These are phyloP conservation scores for Candida sphagnicola DNA, from an alignment of 805 yeast species.

Conservation along the genomic window DNA sequence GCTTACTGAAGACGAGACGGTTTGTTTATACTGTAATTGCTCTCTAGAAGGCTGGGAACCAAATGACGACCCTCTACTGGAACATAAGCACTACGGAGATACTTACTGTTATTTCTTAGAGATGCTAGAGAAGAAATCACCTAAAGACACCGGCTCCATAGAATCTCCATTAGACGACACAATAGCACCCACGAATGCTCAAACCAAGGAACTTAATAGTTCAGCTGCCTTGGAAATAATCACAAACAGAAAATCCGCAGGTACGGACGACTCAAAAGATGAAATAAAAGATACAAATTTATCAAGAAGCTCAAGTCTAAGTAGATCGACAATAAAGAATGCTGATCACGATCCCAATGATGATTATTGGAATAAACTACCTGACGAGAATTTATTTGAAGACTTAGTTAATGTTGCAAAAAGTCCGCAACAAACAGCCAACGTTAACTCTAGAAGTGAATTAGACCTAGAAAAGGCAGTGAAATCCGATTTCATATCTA, in stretches of 20 bases:
- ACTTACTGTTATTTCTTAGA: slow-evolving; percentile 27
- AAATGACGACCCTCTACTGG: slow-evolving; percentile 58
- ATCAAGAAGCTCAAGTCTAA: background rate
- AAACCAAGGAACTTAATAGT: too few species aligned
- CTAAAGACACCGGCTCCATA: background rate
- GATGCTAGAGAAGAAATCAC: background rate
- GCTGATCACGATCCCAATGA: slow-evolving; percentile 14
- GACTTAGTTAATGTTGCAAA: slow-evolving; percentile 8
- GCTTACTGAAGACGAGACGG: slow-evolving; percentile 30
- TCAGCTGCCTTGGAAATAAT: background rate
- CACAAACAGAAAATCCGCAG: background rate
- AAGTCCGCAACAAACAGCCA: slow-evolving; percentile 1
- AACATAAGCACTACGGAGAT: slow-evolving; percentile 38
- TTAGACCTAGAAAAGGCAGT: slow-evolving; percentile 1
- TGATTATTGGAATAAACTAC: slow-evolving; percentile 20
- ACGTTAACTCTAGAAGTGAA: background rate
- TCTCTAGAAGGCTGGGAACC: slow-evolving; percentile 50
- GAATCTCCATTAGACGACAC: too few species aligned
- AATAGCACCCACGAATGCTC: too few species aligned
- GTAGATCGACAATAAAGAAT: background rate
- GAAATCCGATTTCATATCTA: background rate
- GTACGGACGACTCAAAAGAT: background rate
- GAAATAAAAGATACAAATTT: background rate
- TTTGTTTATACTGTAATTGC: slow-evolving; percentile 24
- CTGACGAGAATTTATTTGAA: slow-evolving; percentile 15